These are phyloP conservation scores for Podospora sp. DNA, from an alignment of 495 filamentous ascomycete genomes.

Conservation along the genomic window DNA sequence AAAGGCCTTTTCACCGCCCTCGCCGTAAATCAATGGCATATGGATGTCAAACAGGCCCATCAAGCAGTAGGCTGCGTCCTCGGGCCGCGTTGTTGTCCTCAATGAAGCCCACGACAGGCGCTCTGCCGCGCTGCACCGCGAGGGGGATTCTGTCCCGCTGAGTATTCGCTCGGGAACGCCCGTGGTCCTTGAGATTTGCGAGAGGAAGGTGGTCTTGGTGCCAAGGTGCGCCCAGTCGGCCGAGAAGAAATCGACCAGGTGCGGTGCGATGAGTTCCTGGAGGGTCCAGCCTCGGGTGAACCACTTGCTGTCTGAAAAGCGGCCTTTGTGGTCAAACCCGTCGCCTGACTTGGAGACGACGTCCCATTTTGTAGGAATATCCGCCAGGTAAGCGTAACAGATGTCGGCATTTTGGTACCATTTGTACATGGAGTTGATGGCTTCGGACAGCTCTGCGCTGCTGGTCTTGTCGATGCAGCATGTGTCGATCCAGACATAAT, in stretches of 20 bases:
- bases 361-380: background rate
- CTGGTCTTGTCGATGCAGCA: slow-evolving; percentile 13
- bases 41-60: background rate
- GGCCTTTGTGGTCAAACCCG: no score
- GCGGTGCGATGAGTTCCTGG: background rate
- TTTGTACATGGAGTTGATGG: slow-evolving; percentile 12
- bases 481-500: background rate
- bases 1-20: background rate
- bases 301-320: background rate
- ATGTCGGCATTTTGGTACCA: slow-evolving; percentile 5
- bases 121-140: background rate
- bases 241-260: background rate
- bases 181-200: background rate
- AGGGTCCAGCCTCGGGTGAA: background rate
- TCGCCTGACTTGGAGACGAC: background rate
- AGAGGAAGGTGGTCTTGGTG: background rate
- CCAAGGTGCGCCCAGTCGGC: background rate
- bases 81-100: background rate
- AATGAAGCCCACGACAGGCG: background rate
- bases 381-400: background rate
- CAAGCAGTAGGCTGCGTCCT: background rate
- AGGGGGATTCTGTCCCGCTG: background rate
- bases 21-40: background rate
- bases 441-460: slow-evolving; percentile 4
- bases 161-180: background rate